A percentile compares a stretch with the other conserved stretches of the same genome.
Evolutionary conservation across 2,329 filamentous ascomycete species (phyloP).

Genomic region (Colletotrichum kahawae): DNA sequence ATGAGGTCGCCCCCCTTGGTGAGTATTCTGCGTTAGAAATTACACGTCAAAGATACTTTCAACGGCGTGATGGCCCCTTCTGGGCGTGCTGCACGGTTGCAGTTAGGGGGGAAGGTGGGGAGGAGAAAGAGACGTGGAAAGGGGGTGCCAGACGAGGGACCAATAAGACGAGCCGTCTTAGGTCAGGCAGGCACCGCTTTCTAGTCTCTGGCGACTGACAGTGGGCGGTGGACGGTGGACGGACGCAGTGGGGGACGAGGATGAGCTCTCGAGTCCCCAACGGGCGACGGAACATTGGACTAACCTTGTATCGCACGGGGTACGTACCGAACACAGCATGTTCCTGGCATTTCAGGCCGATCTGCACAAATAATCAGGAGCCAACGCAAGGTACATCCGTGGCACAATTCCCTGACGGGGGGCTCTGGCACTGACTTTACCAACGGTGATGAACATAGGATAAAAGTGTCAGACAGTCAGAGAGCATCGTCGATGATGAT

Average conservation of each 20-base stretch:
- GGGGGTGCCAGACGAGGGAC: neutral
- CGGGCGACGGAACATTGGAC: neutral
- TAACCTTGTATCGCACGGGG: neutral
- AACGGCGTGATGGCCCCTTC: conserved; percentile 17
- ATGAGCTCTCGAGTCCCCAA: neutral
- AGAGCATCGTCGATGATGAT: neutral
- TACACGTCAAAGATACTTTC: conserved; percentile 18
- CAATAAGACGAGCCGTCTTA: conserved; percentile 17
- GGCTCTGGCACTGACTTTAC: neutral
- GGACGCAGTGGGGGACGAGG: conserved; percentile 8
- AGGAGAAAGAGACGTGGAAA: neutral
- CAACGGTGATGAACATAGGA: neutral
- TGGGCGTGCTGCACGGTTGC: conserved; percentile 12
- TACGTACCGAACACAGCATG: conserved; percentile 1
- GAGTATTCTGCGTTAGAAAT: conserved; percentile 7
- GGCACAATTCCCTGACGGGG: neutral
- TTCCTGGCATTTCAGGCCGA: conserved; percentile 12
- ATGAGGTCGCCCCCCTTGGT: neutral
- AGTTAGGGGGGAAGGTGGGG: conserved; percentile 2
- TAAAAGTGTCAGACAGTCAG: neutral
- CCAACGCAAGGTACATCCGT: neutral
- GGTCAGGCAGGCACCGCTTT: neutral
- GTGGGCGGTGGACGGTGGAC: neutral
- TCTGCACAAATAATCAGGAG: conserved; percentile 18
- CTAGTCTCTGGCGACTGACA: neutral